Percentiles rank a stretch among this genome's conserved stretches.
Conservation (phyloP, 2,329 filamentous ascomycete genomes). For the Colletotrichum eleusines region DNA sequence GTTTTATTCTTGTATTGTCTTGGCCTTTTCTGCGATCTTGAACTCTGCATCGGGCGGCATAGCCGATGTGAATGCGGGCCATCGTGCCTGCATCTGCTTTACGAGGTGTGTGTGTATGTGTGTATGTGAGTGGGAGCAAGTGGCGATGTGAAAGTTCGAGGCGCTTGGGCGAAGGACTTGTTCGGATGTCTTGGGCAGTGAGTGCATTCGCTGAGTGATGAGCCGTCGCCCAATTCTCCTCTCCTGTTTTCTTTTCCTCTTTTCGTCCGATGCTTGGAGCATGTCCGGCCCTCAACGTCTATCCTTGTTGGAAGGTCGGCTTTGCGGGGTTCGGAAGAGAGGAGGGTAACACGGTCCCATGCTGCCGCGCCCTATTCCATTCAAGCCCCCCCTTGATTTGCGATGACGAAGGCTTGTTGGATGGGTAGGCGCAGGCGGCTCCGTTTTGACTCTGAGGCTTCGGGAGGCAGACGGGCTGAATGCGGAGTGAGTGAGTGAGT, state of each 20-base stretch:
- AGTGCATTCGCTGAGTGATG: neutral
- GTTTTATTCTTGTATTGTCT: neutral
- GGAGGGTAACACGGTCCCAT: neutral
- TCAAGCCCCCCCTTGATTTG: neutral
- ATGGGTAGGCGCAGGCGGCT: neutral
- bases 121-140: neutral
- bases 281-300: neutral
- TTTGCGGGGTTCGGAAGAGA: neutral
- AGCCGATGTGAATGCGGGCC: neutral
- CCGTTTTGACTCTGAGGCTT: neutral
- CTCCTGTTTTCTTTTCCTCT: neutral
- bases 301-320: neutral
- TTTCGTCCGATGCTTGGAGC: neutral
- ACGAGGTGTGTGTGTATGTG: neutral
- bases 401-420: neutral
- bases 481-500: neutral
- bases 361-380: neutral
- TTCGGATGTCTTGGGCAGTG: neutral
- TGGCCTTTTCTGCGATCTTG: neutral
- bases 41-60: neutral
- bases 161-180: neutral
- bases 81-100: neutral
- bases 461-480: neutral
- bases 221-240: neutral
- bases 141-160: neutral